Evolutionary conservation across 2,329 filamentous ascomycete genomes (phyloP).

Genomic region (Polytolypa hystricis): DNA sequence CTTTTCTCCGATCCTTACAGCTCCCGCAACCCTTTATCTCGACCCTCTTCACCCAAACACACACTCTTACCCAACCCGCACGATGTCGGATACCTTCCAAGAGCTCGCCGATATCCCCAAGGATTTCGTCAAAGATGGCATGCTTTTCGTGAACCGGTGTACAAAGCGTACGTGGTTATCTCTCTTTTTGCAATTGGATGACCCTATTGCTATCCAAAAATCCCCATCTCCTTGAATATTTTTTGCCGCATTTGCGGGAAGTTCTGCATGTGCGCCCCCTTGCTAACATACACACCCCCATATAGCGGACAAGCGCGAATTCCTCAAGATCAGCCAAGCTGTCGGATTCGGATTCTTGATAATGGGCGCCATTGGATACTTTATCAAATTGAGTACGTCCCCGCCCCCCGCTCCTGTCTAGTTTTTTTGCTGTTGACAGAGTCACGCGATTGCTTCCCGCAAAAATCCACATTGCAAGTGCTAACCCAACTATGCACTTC

Average conservation of each 20-base stretch:
- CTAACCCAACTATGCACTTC: background rate
- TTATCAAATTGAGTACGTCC: slow-evolving; percentile 48
- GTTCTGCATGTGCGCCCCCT: slow-evolving; percentile 10
- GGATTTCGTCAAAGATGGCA: slow-evolving; percentile 42
- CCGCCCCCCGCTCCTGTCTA: background rate
- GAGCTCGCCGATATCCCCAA: slow-evolving; percentile 49
- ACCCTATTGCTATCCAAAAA: no score
- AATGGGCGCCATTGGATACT: slow-evolving; percentile 50
- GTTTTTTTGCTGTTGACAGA: no score
- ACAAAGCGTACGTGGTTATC: slow-evolving; percentile 34
- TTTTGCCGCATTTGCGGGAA: no score
- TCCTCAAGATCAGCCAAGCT: slow-evolving; percentile 50
- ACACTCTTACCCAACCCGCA: no score
- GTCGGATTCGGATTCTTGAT: slow-evolving; percentile 50
- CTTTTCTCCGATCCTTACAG: no score
- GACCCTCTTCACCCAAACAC: no score
- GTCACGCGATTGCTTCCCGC: background rate
- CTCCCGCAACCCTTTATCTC: no score
- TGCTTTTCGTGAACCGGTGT: slow-evolving; percentile 38
- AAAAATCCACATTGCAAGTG: background rate
- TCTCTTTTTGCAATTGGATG: slow-evolving; percentile 16
- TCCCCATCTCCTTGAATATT: background rate
- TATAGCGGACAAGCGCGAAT: slow-evolving; percentile 47
- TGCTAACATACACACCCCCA: slow-evolving; percentile 15
- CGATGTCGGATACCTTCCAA: slow-evolving; percentile 48